Conservation (phyloP, 225 moss, liverwort and hornwort species). For the Neckera pumila region DNA sequence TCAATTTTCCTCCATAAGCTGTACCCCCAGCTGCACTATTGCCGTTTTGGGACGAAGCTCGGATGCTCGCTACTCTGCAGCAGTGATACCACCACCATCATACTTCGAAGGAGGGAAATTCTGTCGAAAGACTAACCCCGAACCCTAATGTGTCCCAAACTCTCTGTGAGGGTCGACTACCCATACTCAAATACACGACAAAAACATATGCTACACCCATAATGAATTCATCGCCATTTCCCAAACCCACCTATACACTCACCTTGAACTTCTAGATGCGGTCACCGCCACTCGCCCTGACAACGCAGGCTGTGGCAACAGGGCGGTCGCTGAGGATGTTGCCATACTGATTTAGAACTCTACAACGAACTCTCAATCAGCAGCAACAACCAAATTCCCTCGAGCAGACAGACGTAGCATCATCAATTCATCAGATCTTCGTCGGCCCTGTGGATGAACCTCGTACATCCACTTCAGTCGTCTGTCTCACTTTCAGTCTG, state of each 20-base stretch:
- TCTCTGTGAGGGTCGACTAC: background rate
- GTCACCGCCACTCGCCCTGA: background rate
- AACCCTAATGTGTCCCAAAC: background rate
- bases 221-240: background rate
- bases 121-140: background rate
- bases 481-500: background rate
- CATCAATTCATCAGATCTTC: background rate
- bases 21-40: background rate
- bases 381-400: background rate
- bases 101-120: background rate
- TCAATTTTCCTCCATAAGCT: slow-evolving; percentile 25
- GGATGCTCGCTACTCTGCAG: slow-evolving; percentile 13
- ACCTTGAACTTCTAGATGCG: background rate
- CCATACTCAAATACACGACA: background rate
- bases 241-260: background rate
- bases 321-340: background rate
- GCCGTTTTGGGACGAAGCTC: slow-evolving; percentile 9
- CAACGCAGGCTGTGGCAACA: background rate
- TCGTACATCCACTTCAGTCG: background rate
- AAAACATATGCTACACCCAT: background rate
- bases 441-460: background rate
- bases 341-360: background rate
- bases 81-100: background rate
- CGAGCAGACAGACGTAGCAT: background rate
- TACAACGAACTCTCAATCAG: background rate